A percentile compares a stretch with the other conserved stretches of the same genome.
These are phyloP conservation scores for Penicillium maclennaniae DNA, from an alignment of 495 filamentous ascomycete species.

Conservation along the genomic window DNA sequence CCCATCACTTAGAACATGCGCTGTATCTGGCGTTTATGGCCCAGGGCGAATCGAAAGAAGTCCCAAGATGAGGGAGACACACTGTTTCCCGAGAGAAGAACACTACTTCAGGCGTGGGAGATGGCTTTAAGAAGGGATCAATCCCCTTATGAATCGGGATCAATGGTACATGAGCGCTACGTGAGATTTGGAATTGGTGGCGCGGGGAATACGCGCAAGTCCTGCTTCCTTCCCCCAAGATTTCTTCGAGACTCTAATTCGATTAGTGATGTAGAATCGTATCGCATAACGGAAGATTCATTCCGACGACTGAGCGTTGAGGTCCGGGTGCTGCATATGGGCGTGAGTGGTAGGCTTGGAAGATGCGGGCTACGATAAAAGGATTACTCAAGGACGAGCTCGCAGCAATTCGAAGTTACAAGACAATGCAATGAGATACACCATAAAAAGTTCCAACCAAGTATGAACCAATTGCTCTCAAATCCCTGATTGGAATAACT, in stretches of 20 bases:
- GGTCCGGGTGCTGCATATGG: neutral
- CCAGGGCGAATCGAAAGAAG: constrained; percentile 16
- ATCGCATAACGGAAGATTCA: constrained; percentile 11
- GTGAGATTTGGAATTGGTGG: constrained; percentile 39
- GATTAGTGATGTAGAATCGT: constrained; percentile 2
- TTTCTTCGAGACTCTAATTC: constrained; percentile 3
- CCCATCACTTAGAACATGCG: constrained; percentile 6
- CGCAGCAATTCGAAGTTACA: neutral
- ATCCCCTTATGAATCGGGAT: neutral
- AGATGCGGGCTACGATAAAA: neutral
- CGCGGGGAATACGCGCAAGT: constrained; percentile 39
- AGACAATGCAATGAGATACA: neutral
- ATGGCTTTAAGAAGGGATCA: neutral
- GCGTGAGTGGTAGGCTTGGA: neutral
- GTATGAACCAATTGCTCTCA: neutral
- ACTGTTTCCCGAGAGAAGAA: constrained; percentile 5
- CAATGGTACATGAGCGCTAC: constrained; percentile 25
- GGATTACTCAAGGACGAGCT: neutral
- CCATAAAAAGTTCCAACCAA: neutral
- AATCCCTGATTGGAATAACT: too few relatives aligned
- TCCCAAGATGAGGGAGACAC: constrained; percentile 12
- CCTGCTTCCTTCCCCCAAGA: constrained; percentile 8
- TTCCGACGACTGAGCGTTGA: constrained; percentile 4
- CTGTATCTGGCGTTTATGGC: constrained; percentile 16
- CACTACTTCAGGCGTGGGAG: constrained; percentile 10